Percentiles rank a stretch among this genome's conserved stretches.
phyloP scores from a whole-genome alignment of 208 protist genomes.

The Leishmania martiniquensis region DNA sequence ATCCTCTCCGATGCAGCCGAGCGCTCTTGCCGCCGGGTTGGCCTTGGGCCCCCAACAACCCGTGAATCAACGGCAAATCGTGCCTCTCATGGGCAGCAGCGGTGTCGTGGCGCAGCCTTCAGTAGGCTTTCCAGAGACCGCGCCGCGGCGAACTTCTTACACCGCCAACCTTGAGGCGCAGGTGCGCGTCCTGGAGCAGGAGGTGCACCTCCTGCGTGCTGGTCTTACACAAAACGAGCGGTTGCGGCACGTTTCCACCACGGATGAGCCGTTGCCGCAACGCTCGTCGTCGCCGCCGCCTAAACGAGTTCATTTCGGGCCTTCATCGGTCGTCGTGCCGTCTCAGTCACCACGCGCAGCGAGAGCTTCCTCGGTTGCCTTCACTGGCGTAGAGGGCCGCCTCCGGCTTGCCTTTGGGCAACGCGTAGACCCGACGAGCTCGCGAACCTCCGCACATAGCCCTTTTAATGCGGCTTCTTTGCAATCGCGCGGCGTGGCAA shows the following conservation, averaged over 20 bases:
- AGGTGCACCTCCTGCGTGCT: slow-evolving; percentile 51
- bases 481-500: not conserved
- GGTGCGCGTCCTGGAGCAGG: slow-evolving; percentile 60
- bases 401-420: slow-evolving; percentile 36
- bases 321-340: slow-evolving; percentile 12
- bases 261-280: not conserved
- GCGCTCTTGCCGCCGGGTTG: not conserved
- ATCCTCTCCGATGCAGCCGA: not conserved
- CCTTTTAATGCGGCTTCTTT: not conserved
- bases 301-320: slow-evolving; percentile 23
- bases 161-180: slow-evolving; percentile 54
- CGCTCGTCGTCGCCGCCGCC: not conserved
- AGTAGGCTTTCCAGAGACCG: not conserved
- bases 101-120: not conserved
- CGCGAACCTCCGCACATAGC: not conserved
- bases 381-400: not conserved
- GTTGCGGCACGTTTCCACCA: slow-evolving; percentile 2
- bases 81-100: not conserved
- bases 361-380: not conserved
- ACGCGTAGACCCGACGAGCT: slow-evolving; percentile 26
- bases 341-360: not conserved
- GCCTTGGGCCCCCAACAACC: not conserved
- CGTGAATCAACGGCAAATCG: not conserved
- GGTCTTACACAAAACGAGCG: slow-evolving; percentile 22
- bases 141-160: slow-evolving; percentile 5